Conservation (phyloP, 805 yeast genomes). For the Nakazawaea sp. region DNA sequence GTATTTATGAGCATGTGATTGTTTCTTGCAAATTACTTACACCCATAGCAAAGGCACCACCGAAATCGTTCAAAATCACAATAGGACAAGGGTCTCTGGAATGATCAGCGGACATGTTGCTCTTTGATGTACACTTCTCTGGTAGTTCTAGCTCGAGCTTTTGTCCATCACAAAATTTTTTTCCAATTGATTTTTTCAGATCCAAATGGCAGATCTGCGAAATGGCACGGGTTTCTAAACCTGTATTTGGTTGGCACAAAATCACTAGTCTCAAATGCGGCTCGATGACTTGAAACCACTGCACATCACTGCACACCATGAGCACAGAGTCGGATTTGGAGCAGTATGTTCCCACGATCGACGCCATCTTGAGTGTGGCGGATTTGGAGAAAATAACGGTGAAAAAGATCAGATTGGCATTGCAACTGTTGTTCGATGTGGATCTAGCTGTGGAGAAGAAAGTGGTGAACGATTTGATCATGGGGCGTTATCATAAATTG, state of each 20-base stretch:
- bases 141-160: no score
- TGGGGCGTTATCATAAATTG: conserved; percentile 47
- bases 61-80: conserved; percentile 92
- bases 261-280: no score
- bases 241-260: no score
- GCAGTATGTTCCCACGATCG: conserved; percentile 55
- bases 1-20: background rate
- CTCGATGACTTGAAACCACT: no score
- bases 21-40: conserved; percentile 27
- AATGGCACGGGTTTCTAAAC: no score
- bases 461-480: conserved; percentile 51
- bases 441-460: conserved; percentile 47
- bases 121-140: no score
- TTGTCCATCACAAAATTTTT: background rate
- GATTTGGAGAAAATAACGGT: conserved; percentile 66
- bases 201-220: background rate
- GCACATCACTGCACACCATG: no score
- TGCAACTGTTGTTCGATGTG: conserved; percentile 60
- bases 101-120: conserved; percentile 67
- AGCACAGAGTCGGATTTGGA: conserved; percentile 13
- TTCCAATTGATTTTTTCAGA: background rate
- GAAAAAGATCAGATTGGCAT: conserved; percentile 60
- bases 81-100: conserved; percentile 99
- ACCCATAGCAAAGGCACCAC: conserved; percentile 99
- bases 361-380: conserved; percentile 66